These are phyloP conservation scores for Candolleomyces aberdarensis DNA, from an alignment of 768 basidiomycete species.

Conservation along the genomic window DNA sequence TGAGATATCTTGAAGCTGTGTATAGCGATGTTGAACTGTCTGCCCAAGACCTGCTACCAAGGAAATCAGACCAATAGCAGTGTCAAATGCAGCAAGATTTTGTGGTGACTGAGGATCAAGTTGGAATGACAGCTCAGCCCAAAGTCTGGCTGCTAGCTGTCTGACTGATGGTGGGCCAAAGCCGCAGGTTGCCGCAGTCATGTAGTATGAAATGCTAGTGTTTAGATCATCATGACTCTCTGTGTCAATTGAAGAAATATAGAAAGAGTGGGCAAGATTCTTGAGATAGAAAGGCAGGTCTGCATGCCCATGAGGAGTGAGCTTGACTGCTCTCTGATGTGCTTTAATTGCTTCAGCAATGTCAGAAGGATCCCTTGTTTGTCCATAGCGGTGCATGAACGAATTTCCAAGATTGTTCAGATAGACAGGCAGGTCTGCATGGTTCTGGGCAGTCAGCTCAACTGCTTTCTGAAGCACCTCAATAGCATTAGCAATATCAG, in stretches of 20 bases:
- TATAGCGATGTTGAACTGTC: conserved; percentile 2
- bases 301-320: neutral
- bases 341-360: neutral
- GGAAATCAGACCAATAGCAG: too few species aligned
- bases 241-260: neutral
- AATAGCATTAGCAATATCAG: too few species aligned
- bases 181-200: conserved; percentile 5
- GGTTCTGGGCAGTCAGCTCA: neutral
- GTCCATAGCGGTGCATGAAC: conserved; percentile 2
- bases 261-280: neutral
- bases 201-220: neutral
- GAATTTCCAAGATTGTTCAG: too few species aligned
- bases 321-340: neutral
- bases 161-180: conserved; percentile 5
- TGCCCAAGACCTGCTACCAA: conserved; percentile 6
- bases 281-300: neutral
- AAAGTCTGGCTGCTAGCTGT: conserved; percentile 6
- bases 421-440: neutral
- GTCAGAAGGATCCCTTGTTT: neutral
- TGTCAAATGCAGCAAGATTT: too few species aligned
- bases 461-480: too few species aligned
- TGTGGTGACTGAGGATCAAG: neutral
- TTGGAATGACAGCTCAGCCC: neutral
- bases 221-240: conserved; percentile 1
- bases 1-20: neutral